Evolutionary conservation across 805 yeast species (phyloP).

Genomic region (Ogataea degrootiae): DNA sequence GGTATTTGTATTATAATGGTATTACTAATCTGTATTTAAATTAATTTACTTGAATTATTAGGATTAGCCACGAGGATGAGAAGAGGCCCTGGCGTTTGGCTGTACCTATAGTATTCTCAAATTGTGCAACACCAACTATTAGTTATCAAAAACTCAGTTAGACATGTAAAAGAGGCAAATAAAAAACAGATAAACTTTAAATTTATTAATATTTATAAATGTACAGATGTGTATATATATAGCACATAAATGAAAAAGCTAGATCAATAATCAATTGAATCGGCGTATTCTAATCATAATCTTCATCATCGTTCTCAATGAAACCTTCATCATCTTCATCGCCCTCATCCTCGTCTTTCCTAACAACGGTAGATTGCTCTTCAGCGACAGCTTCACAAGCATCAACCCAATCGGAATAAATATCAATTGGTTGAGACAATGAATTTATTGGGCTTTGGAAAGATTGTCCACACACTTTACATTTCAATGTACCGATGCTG

Average conservation of each 20-base stretch:
- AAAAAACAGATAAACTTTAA: background rate
- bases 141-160: too few species aligned
- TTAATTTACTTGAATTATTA: too few species aligned
- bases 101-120: too few species aligned
- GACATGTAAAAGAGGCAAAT: too few species aligned
- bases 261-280: too few species aligned
- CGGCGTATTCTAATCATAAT: conserved; percentile 7
- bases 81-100: too few species aligned
- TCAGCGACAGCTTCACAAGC: conserved; percentile 89
- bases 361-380: conserved; percentile 34
- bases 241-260: too few species aligned
- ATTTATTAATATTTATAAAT: background rate
- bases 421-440: conserved; percentile 85
- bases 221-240: too few species aligned
- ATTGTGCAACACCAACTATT: too few species aligned
- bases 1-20: too few species aligned
- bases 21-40: too few species aligned
- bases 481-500: conserved; percentile 75
- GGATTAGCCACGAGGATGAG: background rate
- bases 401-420: conserved; percentile 96
- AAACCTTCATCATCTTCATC: conserved; percentile 19
- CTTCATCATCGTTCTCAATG: conserved; percentile 13
- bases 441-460: conserved; percentile 87
- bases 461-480: conserved; percentile 91
- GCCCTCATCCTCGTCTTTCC: conserved; percentile 20